phyloP scores from a whole-genome alignment of 345 rosid genomes.

The Sonneratia caseolaris region DNA sequence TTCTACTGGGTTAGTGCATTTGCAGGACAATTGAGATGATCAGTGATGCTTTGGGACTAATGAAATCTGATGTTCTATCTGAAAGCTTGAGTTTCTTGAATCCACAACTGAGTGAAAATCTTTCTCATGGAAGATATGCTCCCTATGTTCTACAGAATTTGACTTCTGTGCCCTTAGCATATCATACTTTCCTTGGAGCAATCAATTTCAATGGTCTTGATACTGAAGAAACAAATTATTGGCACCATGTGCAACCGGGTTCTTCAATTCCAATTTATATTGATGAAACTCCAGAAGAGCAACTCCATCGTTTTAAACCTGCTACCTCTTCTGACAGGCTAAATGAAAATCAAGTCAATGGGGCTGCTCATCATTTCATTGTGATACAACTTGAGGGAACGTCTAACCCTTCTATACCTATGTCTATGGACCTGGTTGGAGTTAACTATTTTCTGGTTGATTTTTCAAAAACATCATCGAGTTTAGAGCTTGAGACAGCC shows the following conservation, averaged over 20 bases:
- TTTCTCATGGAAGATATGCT: slow-evolving; percentile 52
- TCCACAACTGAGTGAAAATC: slow-evolving; percentile 26
- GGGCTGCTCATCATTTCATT: slow-evolving; percentile 67
- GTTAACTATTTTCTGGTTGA: slow-evolving; percentile 76
- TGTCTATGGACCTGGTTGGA: slow-evolving; percentile 92
- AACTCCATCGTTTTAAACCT: slow-evolving; percentile 38
- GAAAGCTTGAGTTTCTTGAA: slow-evolving; percentile 28
- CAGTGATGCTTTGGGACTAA: slow-evolving; percentile 45
- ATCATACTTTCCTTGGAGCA: slow-evolving; percentile 49
- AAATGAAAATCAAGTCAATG: slow-evolving; percentile 48
- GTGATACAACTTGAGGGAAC: slow-evolving; percentile 73
- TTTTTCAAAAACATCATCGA: slow-evolving; percentile 49
- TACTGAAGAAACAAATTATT: slow-evolving; percentile 34
- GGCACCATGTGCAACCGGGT: slow-evolving; percentile 53
- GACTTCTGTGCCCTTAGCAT: slow-evolving; percentile 69
- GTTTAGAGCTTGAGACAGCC: slow-evolving; percentile 14
- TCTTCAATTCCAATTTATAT: slow-evolving; percentile 66
- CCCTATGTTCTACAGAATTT: slow-evolving; percentile 88
- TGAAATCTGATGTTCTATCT: slow-evolving; percentile 27
- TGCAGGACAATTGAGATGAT: slow-evolving; percentile 70
- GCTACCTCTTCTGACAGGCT: slow-evolving; percentile 47
- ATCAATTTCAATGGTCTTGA: slow-evolving; percentile 30
- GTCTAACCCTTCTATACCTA: slow-evolving; percentile 58
- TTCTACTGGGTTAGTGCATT: slow-evolving; percentile 38
- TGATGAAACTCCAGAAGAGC: slow-evolving; percentile 50